Conservation (phyloP, 2,329 filamentous ascomycete genomes). For the Hymenoscyphus fructigenus region DNA sequence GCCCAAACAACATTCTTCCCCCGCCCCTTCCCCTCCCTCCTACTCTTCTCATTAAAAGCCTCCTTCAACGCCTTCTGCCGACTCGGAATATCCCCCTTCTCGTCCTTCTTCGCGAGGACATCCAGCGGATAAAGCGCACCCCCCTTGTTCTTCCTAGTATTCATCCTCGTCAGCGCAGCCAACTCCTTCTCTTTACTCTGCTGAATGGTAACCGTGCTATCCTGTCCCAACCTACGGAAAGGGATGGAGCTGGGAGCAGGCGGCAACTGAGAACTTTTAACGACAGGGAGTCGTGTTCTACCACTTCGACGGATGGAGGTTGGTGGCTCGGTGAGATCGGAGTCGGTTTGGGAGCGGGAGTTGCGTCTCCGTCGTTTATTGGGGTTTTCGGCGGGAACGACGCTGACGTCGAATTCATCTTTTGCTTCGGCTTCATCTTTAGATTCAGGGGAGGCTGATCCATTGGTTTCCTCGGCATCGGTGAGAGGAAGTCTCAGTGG, state of each 20-base stretch:
- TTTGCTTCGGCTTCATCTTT: slow-evolving; percentile 2
- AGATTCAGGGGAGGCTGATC: slow-evolving; percentile 24
- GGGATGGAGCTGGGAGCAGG: slow-evolving; percentile 36
- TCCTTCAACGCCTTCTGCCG: slow-evolving; percentile 38
- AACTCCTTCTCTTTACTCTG: slow-evolving; percentile 44
- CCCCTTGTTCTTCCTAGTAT: slow-evolving; percentile 48
- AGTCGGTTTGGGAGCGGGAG: slow-evolving; percentile 16
- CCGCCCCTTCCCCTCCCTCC: slow-evolving; percentile 31
- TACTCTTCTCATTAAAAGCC: slow-evolving; percentile 36
- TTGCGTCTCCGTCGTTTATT: slow-evolving; percentile 25
- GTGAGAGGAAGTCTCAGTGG: slow-evolving; percentile 34
- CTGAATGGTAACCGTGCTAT: slow-evolving; percentile 31
- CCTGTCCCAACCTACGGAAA: slow-evolving; percentile 32
- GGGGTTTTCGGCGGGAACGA: slow-evolving; percentile 18
- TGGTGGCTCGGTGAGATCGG: slow-evolving; percentile 23
- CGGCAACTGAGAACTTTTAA: slow-evolving; percentile 20
- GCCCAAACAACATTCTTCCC: slow-evolving; percentile 35
- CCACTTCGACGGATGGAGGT: slow-evolving; percentile 33
- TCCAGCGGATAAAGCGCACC: slow-evolving; percentile 37
- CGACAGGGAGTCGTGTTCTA: slow-evolving; percentile 33
- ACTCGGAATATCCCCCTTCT: slow-evolving; percentile 41
- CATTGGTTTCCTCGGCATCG: slow-evolving; percentile 19
- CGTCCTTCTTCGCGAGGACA: slow-evolving; percentile 37
- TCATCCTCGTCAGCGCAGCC: slow-evolving; percentile 43
- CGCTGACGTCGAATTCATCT: slow-evolving; percentile 30